phyloP scores from a whole-genome alignment of 1,284 basidiomycete species.

The Leccinum brunneo-olivaceum region DNA sequence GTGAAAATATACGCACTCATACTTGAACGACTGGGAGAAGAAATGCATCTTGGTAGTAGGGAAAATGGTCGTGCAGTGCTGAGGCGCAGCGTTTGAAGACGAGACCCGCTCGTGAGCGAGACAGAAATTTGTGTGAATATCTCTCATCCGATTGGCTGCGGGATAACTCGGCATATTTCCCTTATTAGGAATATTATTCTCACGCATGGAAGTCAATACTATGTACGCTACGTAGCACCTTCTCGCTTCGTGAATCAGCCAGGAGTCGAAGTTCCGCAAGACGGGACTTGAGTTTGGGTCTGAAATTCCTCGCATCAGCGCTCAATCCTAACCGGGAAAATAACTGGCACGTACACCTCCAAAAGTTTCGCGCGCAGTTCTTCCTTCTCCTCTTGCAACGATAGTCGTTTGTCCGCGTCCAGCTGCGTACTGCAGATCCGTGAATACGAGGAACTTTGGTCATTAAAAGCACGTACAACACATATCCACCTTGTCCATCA shows the following conservation, averaged over 20 bases:
- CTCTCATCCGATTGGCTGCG: constrained; percentile 28
- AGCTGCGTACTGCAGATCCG: constrained; percentile 64
- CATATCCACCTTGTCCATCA: constrained; percentile 76
- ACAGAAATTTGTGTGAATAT: constrained; percentile 15
- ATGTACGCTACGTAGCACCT: not conserved
- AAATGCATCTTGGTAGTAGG: constrained; percentile 51
- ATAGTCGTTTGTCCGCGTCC: constrained; percentile 86
- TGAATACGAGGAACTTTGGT: not conserved
- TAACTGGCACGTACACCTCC: constrained; percentile 57
- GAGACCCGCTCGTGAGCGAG: constrained; percentile 6
- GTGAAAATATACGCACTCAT: constrained; percentile 47
- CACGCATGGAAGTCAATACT: not conserved
- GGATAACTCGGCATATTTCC: constrained; percentile 14
- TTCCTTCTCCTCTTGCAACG: constrained; percentile 92
- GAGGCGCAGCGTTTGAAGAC: constrained; percentile 14
- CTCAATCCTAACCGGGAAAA: not conserved
- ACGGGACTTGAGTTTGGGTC: constrained; percentile 76
- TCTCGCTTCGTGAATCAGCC: constrained; percentile 12
- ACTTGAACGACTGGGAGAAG: constrained; percentile 67
- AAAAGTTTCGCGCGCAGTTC: constrained; percentile 71
- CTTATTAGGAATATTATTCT: constrained; percentile 1
- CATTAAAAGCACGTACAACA: constrained; percentile 56
- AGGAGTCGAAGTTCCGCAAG: constrained; percentile 56
- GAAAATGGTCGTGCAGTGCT: constrained; percentile 24
- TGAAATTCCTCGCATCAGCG: constrained; percentile 25